A percentile compares a stretch with the other conserved stretches of the same genome.
Evolutionary conservation across 176 grass and related monocot genomes (phyloP).

Genomic region (Ensete ventricosum): DNA sequence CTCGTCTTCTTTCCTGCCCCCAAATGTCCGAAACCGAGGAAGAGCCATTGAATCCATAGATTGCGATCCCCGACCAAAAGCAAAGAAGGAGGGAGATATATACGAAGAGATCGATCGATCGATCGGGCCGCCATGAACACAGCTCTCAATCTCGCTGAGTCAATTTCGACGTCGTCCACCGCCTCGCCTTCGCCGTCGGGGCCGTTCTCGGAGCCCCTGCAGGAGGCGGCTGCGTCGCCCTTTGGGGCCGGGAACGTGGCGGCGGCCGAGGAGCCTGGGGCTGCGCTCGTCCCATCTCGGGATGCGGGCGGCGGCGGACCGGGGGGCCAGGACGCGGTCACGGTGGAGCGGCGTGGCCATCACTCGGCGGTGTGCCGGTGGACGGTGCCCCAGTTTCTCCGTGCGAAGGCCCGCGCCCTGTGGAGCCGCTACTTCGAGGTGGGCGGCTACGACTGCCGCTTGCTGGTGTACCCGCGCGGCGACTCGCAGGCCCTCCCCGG

Average conservation of each 20-base stretch:
- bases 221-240: slow-evolving; percentile 21
- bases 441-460: slow-evolving; percentile 87
- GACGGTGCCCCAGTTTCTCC: slow-evolving; percentile 69
- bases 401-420: slow-evolving; percentile 56
- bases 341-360: slow-evolving; percentile 59
- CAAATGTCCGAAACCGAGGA: not conserved
- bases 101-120: not conserved
- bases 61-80: no score
- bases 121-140: not conserved
- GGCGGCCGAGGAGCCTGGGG: slow-evolving; percentile 2
- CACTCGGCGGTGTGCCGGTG: slow-evolving; percentile 72
- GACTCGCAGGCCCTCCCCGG: slow-evolving; percentile 75
- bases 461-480: slow-evolving; percentile 77
- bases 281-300: not conserved
- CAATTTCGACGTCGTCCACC: not conserved
- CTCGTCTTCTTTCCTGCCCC: not conserved
- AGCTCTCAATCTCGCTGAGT: not conserved
- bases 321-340: slow-evolving; percentile 18
- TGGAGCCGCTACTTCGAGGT: slow-evolving; percentile 94
- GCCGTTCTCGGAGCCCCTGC: slow-evolving; percentile 13
- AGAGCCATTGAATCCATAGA: no score
- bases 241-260: not conserved
- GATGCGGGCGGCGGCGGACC: slow-evolving; percentile 12
- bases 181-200: not conserved
- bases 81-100: no score